A percentile compares a stretch with the other conserved stretches of the same genome.
These are phyloP conservation scores for Aspergillus haitiensis DNA, from an alignment of 495 filamentous ascomycete genomes.

Conservation along the genomic window DNA sequence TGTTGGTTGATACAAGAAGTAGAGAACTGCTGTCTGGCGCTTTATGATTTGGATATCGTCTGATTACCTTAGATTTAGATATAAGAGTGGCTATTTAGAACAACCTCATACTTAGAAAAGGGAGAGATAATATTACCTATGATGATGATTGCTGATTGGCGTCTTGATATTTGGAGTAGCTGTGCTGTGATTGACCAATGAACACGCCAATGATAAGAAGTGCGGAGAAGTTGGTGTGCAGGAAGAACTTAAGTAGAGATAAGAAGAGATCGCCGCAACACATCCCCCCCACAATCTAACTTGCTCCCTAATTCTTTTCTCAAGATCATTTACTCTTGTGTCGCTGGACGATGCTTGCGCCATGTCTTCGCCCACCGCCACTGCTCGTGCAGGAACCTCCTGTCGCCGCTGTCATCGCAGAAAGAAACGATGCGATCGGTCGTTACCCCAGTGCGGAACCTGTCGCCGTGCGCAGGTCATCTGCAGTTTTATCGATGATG, in stretches of 20 bases:
- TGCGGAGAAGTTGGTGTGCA: neutral
- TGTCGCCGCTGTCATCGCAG: slow-evolving; percentile 40
- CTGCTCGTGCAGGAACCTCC: slow-evolving; percentile 30
- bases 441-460: slow-evolving; percentile 35
- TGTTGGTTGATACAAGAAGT: no score
- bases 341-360: neutral
- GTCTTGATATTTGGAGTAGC: no score
- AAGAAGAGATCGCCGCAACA: neutral
- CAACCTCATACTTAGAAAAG: no score
- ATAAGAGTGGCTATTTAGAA: no score
- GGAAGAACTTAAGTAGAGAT: neutral
- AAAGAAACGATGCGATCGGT: slow-evolving; percentile 42
- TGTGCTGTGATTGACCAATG: no score
- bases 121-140: no score
- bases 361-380: slow-evolving; percentile 12
- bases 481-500: slow-evolving; percentile 41
- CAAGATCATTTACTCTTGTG: neutral
- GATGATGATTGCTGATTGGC: no score
- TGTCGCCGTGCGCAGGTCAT: slow-evolving; percentile 34
- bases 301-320: neutral
- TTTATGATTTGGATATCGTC: no score
- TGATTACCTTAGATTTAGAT: no score
- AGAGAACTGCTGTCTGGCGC: no score
- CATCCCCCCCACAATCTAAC: neutral
- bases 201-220: neutral